These are phyloP conservation scores for Penicillium sp. DNA, from an alignment of 2,329 filamentous ascomycete genomes.

Conservation along the genomic window DNA sequence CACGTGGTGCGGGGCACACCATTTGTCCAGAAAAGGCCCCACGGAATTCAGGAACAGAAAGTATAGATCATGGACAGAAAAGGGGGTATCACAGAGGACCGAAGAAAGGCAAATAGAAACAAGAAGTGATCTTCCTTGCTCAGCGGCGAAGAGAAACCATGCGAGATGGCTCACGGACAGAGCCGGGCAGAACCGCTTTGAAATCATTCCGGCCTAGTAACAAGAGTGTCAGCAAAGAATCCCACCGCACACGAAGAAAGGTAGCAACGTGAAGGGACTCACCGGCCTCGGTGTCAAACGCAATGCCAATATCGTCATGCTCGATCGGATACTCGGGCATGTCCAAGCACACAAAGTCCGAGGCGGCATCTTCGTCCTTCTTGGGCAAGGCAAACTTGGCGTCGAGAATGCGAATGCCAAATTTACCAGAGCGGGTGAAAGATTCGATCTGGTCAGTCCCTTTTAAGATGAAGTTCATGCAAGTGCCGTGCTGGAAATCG, in stretches of 20 bases:
- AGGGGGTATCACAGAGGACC: neutral
- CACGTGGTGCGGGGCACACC: conserved; percentile 15
- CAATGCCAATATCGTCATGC: conserved; percentile 82
- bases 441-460: conserved; percentile 76
- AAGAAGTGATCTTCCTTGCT: conserved; percentile 3
- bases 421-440: conserved; percentile 59
- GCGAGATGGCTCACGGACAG: conserved; percentile 34
- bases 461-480: conserved; percentile 83
- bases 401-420: conserved; percentile 72
- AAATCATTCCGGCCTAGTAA: conserved; percentile 34
- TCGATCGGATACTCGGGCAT: conserved; percentile 84
- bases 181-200: conserved; percentile 34
- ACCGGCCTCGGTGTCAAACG: conserved; percentile 76
- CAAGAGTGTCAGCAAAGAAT: neutral
- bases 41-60: neutral
- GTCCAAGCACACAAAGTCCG: conserved; percentile 76
- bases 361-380: conserved; percentile 46
- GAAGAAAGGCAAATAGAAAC: neutral
- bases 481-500: conserved; percentile 77
- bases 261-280: conserved; percentile 34
- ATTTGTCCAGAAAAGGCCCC: neutral
- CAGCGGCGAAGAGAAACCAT: conserved; percentile 39
- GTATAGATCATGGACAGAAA: neutral
- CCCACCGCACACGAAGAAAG: neutral
- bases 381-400: conserved; percentile 82